phyloP scores from a whole-genome alignment of 2,329 filamentous ascomycete species.

The Pseudogymnoascus sp. region DNA sequence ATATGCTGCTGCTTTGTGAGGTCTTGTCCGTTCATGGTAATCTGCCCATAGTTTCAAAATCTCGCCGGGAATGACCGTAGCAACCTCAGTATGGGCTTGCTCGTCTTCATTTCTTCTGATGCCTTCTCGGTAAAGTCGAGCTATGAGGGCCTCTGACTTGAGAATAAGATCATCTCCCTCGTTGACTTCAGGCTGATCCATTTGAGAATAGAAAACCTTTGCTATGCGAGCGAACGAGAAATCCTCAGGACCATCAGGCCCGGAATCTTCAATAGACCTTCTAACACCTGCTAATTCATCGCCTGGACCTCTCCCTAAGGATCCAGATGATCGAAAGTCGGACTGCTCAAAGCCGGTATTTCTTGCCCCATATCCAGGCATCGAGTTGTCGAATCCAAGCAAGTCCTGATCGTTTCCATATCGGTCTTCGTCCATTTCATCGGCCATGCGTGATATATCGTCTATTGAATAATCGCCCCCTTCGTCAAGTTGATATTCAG shows the following conservation, averaged over 20 bases:
- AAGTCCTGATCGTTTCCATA: neutral
- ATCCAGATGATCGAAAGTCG: neutral
- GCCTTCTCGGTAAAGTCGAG: slow-evolving; percentile 56
- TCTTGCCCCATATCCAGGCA: neutral
- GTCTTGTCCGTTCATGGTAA: slow-evolving; percentile 39
- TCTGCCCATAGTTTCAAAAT: slow-evolving; percentile 51
- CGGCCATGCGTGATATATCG: neutral
- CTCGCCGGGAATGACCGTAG: slow-evolving; percentile 46
- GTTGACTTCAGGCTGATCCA: slow-evolving; percentile 51
- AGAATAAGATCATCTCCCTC: slow-evolving; percentile 69
- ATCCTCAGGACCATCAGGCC: slow-evolving; percentile 31
- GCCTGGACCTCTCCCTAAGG: neutral
- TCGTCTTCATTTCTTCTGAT: slow-evolving; percentile 49
- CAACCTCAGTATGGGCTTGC: slow-evolving; percentile 48
- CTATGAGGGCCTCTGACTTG: slow-evolving; percentile 65
- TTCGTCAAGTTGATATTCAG: slow-evolving; percentile 1
- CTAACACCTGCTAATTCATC: neutral
- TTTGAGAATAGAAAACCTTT: slow-evolving; percentile 57
- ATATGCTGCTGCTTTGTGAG: slow-evolving; percentile 45
- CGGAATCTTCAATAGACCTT: neutral
- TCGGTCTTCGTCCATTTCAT: slow-evolving; percentile 8
- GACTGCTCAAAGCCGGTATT: neutral
- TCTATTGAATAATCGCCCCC: slow-evolving; percentile 1
- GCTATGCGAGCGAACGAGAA: slow-evolving; percentile 61
- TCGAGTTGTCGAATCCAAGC: neutral